A percentile compares a stretch with the other conserved stretches of the same genome.
Conservation (phyloP, 2,329 filamentous ascomycete species). For the Tolypocladium amazonense region DNA sequence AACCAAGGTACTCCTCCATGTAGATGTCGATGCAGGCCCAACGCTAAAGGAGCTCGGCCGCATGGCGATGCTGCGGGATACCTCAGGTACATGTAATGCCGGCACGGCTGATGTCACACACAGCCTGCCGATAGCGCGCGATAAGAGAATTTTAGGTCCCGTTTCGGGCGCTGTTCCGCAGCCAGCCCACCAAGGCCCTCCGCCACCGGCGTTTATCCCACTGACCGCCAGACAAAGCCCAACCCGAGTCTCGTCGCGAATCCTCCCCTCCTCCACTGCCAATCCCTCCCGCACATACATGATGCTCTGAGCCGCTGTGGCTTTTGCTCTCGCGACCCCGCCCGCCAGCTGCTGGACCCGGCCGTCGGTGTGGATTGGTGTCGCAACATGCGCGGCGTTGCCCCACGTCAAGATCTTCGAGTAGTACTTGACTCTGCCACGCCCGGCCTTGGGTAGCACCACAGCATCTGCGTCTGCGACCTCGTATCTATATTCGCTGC, state of each 20-base stretch:
- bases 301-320: background rate
- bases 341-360: background rate
- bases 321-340: background rate
- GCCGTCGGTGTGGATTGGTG: background rate
- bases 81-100: background rate
- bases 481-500: background rate
- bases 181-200: background rate
- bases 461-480: background rate
- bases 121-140: background rate
- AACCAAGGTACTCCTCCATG: background rate
- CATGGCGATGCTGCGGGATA: background rate
- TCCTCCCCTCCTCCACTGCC: background rate
- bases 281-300: background rate
- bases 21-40: background rate
- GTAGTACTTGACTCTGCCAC: background rate
- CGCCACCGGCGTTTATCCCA: background rate
- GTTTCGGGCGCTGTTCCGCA: background rate
- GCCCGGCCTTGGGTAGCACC: background rate
- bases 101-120: background rate
- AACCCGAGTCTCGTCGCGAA: background rate
- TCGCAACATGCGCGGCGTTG: conserved; percentile 2
- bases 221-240: background rate
- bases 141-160: background rate
- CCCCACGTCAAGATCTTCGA: conserved; percentile 5
- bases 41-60: background rate